These are phyloP conservation scores for Fraxinus baroniana DNA, from an alignment of 305 asterid genomes.

Conservation along the genomic window DNA sequence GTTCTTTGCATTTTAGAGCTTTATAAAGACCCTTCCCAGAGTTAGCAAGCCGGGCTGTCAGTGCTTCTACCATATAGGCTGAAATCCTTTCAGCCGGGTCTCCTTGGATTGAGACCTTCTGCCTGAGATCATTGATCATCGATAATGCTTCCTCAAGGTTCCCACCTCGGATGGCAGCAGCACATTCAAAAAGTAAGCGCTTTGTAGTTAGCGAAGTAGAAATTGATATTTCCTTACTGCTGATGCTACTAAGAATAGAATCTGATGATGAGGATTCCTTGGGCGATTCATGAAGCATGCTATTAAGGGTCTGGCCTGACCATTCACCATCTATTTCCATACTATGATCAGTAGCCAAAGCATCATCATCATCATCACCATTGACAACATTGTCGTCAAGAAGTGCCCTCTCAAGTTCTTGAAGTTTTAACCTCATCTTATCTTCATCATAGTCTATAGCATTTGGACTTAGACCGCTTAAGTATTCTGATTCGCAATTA, in stretches of 20 bases:
- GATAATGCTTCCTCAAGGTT: conserved; percentile 46
- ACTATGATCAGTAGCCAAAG: conserved; percentile 19
- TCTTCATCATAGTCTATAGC: conserved; percentile 47
- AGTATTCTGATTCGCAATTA: conserved; percentile 39
- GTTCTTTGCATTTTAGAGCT: conserved; percentile 79
- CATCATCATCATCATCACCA: conserved; percentile 9
- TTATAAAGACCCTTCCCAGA: conserved; percentile 90
- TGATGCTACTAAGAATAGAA: conserved; percentile 49
- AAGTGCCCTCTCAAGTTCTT: conserved; percentile 84
- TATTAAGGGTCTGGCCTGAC: conserved; percentile 30
- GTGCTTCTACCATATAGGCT: conserved; percentile 94
- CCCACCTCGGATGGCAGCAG: conserved; percentile 63
- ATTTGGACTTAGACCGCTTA: conserved; percentile 41
- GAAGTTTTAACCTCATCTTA: conserved; percentile 59
- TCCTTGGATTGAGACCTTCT: conserved; percentile 77
- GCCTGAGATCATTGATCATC: conserved; percentile 65
- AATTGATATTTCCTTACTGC: conserved; percentile 39
- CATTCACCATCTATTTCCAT: conserved; percentile 60
- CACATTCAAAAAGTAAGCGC: conserved; percentile 71
- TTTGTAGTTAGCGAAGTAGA: conserved; percentile 43
- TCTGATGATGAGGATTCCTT: conserved; percentile 68
- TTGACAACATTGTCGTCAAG: conserved; percentile 46
- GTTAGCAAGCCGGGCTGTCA: conserved; percentile 76
- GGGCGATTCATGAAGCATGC: conserved; percentile 57
- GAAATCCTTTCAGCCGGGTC: conserved; percentile 81